Base-by-base conservation (phyloP, 2,329 filamentous ascomycete species). In the Fusarium mundagurra region DNA sequence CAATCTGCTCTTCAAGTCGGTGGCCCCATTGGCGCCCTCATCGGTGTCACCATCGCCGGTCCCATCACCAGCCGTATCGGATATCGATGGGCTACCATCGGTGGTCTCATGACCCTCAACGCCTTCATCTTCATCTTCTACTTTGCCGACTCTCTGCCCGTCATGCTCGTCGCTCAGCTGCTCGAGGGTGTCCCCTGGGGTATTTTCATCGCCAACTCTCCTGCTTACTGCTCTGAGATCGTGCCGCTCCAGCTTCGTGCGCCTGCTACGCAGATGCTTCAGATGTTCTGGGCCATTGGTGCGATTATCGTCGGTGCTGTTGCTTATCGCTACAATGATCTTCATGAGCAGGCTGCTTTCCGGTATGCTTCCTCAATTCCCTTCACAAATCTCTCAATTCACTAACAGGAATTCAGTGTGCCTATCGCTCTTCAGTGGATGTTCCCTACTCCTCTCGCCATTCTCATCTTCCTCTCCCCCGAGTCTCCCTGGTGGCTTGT, bases 271-370 rank as follows among this genome's bases (percentile, higher is more conserved):
- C 87, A 88, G 76, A 91, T 88, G 83, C 75, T 91, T 79, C 89
- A 91, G 78, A 91, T 91, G 89, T 88, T 88, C 82, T 91, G 89
- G 89, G 87, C 88, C 8, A 88, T 91, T 73, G 89, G 89, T 20
- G 81, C 83, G 27, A 91, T 91, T 77, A 89, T 91, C 47, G 89
- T 91, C 41, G 86, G 84, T 31, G 89, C 80, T 51, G 85, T 88
- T 61, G 88, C 87, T 27, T 90, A 87, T 76, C 77, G 80, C 60
- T 90, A 87, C 83, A 86, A 89, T 31, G 53, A 50, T 1, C 12
- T 54, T 1, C 20, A 53, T 0, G 33, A 57, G n/a, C 20, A 48
- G 24, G 44, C 41, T 38, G 77, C 77, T 22, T 79, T 76, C 61
- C 67, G 70, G 76, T 76, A 61, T 16, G 69, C 55, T 12, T 7